Conservation (phyloP, 176 grass and related monocot species). For the Thalia dealbata region DNA sequence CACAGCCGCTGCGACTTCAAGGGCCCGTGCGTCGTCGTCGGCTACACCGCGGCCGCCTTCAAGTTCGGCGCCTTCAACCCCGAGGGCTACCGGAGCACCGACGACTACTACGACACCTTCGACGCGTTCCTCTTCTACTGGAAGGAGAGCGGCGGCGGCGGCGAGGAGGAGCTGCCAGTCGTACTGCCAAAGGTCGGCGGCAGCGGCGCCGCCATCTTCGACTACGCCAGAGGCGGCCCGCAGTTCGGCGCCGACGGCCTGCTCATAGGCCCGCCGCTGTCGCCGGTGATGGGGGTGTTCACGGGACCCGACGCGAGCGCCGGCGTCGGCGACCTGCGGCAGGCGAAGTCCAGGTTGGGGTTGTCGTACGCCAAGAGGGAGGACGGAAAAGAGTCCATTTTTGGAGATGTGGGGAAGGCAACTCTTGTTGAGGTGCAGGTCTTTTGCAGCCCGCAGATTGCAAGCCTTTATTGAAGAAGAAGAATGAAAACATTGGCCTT, state of each 20-base stretch:
- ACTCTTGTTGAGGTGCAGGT: conserved; percentile 67
- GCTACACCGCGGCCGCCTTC: conserved; percentile 27
- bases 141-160: conserved; percentile 5
- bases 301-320: conserved; percentile 68
- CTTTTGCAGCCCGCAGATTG: conserved; percentile 74
- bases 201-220: conserved; percentile 83
- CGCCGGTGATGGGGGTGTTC: conserved; percentile 84
- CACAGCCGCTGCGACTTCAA: conserved; percentile 73
- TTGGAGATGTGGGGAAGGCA: conserved; percentile 40
- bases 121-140: conserved; percentile 92
- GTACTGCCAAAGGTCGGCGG: conserved; percentile 68
- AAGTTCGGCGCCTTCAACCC: conserved; percentile 82
- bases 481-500: no score
- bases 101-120: conserved; percentile 88
- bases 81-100: conserved; percentile 78
- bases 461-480: conserved; percentile 43
- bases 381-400: conserved; percentile 75
- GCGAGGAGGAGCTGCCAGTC: conserved; percentile 3
- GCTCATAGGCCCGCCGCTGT: conserved; percentile 73
- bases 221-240: conserved; percentile 74
- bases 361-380: conserved; percentile 64
- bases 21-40: conserved; percentile 77
- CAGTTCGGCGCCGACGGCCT: conserved; percentile 91
- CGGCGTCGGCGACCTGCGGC: conserved; percentile 55
- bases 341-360: conserved; percentile 69